These are phyloP conservation scores for Naganishia friedmannii DNA, from an alignment of 768 basidiomycete genomes.

Conservation along the genomic window DNA sequence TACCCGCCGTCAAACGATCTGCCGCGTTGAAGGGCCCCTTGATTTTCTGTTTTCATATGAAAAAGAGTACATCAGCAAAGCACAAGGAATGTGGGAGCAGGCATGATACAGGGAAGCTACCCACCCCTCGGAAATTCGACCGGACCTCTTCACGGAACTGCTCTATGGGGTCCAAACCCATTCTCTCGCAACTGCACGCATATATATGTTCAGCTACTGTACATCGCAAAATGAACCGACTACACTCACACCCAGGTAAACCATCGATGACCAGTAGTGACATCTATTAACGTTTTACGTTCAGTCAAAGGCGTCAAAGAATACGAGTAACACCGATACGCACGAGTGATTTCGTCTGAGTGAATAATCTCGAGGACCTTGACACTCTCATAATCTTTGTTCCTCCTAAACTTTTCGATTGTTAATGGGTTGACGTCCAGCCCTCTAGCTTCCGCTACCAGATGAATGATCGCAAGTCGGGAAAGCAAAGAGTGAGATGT, in stretches of 20 bases:
- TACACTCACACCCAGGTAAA: conserved; percentile 67
- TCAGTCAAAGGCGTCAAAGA: conserved; percentile 37
- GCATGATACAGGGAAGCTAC: conserved; percentile 47
- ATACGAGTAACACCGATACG: background rate
- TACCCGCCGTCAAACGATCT: conserved; percentile 69
- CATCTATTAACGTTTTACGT: conserved; percentile 56
- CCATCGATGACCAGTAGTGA: conserved; percentile 78
- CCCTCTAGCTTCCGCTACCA: conserved; percentile 79
- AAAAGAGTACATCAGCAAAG: background rate
- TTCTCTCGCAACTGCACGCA: conserved; percentile 30
- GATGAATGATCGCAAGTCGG: conserved; percentile 76
- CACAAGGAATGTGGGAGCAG: background rate
- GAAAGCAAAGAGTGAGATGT: conserved; percentile 68
- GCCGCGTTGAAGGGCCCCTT: conserved; percentile 79
- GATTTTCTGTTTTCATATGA: conserved; percentile 43
- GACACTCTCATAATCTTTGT: conserved; percentile 66
- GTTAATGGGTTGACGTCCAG: conserved; percentile 79
- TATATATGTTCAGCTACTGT: conserved; percentile 28
- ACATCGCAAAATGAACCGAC: conserved; percentile 27
- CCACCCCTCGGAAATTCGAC: conserved; percentile 63
- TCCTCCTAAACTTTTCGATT: conserved; percentile 67
- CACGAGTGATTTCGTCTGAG: conserved; percentile 65
- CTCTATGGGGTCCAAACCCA: conserved; percentile 59
- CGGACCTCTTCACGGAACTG: conserved; percentile 71
- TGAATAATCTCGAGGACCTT: conserved; percentile 71